phyloP scores from a whole-genome alignment of 129 eudicot species.

The Artemisia tridentata region DNA sequence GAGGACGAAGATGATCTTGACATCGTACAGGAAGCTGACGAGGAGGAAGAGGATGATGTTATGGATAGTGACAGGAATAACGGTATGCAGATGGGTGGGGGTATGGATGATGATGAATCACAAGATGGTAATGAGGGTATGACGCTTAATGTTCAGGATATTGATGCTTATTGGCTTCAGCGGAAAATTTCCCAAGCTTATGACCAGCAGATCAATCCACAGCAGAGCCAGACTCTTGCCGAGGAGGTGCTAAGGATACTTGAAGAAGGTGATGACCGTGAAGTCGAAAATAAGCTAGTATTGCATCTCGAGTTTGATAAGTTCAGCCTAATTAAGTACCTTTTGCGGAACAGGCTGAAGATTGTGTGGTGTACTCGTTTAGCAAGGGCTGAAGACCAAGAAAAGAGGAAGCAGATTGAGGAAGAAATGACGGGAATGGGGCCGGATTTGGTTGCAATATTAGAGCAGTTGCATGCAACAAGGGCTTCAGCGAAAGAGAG shows the following conservation, averaged over 20 bases:
- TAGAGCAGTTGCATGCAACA: slow-evolving; percentile 93
- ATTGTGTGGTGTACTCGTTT: slow-evolving; percentile 97
- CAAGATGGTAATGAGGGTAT: slow-evolving; percentile 78
- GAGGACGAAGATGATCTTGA: slow-evolving; percentile 85
- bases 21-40: slow-evolving; percentile 76
- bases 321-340: slow-evolving; percentile 68
- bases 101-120: slow-evolving; percentile 83
- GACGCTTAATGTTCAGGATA: slow-evolving; percentile 86
- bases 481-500: slow-evolving; percentile 95
- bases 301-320: slow-evolving; percentile 81
- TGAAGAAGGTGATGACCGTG: slow-evolving; percentile 88
- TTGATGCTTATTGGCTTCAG: slow-evolving; percentile 99
- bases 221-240: slow-evolving; percentile 89
- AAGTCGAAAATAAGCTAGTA: slow-evolving; percentile 72
- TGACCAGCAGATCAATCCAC: slow-evolving; percentile 93
- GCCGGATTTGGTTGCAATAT: slow-evolving; percentile 64
- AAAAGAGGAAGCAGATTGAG: slow-evolving; percentile 75
- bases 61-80: slow-evolving; percentile 52
- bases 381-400: slow-evolving; percentile 93
- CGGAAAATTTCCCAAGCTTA: slow-evolving; percentile 91
- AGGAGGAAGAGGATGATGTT: slow-evolving; percentile 82
- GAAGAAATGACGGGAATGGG: slow-evolving; percentile 74
- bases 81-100: slow-evolving; percentile 97
- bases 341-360: slow-evolving; percentile 75
- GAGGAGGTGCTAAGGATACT: slow-evolving; percentile 87